Percentiles rank a stretch among this genome's conserved stretches.
Conservation (phyloP, 176 grass and related monocot species). For the Aegilops tauschii region DNA sequence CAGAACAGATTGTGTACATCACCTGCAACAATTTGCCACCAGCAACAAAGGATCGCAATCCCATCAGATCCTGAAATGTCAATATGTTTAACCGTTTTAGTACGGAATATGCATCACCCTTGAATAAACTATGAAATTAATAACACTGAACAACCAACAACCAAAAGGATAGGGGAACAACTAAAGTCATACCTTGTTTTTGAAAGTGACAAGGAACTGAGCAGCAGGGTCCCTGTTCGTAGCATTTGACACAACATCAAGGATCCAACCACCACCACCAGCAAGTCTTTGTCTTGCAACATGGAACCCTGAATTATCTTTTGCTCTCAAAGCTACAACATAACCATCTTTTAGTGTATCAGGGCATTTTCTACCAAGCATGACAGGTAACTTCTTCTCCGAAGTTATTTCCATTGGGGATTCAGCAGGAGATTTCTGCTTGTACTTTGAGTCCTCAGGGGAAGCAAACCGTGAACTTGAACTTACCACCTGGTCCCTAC, state of each 20-base stretch:
- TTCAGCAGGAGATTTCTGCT: slow-evolving; percentile 64
- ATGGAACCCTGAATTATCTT: slow-evolving; percentile 64
- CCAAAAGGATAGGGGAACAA: not conserved
- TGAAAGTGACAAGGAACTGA: slow-evolving; percentile 85
- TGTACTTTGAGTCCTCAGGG: slow-evolving; percentile 78
- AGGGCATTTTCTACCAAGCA: slow-evolving; percentile 43
- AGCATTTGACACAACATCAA: slow-evolving; percentile 82
- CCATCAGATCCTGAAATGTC: slow-evolving; percentile 72
- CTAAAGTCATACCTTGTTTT: slow-evolving; percentile 55
- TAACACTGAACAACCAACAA: slow-evolving; percentile 17
- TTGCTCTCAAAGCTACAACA: slow-evolving; percentile 76
- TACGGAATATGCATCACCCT: not conserved
- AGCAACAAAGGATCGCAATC: slow-evolving; percentile 85
- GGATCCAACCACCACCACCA: slow-evolving; percentile 81
- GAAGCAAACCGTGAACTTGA: slow-evolving; percentile 96
- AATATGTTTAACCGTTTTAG: not conserved
- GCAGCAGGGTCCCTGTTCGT: slow-evolving; percentile 91
- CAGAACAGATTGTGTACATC: not conserved
- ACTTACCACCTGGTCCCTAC: slow-evolving; percentile 76
- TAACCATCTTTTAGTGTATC: slow-evolving; percentile 82
- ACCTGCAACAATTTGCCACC: slow-evolving; percentile 97
- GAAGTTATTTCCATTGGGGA: slow-evolving; percentile 67
- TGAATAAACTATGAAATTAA: slow-evolving; percentile 1
- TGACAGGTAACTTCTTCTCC: slow-evolving; percentile 35
- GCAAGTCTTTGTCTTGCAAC: slow-evolving; percentile 69